phyloP scores from a whole-genome alignment of 2,329 filamentous ascomycete species.

The Magnaporthiopsis incrustans region DNA sequence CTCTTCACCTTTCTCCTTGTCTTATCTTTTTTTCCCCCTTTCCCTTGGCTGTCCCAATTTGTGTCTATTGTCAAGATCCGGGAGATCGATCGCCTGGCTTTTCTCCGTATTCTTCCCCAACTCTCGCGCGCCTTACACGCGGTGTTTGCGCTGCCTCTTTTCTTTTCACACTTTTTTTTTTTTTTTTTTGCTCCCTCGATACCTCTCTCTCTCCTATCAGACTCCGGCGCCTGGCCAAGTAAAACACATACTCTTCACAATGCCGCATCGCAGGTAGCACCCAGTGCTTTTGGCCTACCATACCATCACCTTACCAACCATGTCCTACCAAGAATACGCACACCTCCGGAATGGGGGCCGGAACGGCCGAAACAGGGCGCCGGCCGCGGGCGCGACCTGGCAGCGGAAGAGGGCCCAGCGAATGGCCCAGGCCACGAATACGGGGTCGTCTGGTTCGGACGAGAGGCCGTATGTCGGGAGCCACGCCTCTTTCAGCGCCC shows the following conservation, averaged over 20 bases:
- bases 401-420: neutral
- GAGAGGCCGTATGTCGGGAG: conserved; percentile 16
- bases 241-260: neutral
- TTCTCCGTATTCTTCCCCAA: neutral
- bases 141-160: neutral
- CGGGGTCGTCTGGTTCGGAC: neutral
- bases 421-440: neutral
- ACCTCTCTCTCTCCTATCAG: neutral
- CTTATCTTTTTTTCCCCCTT: neutral
- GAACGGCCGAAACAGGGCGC: conserved; percentile 4
- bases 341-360: conserved; percentile 13
- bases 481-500: conserved; percentile 17
- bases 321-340: conserved; percentile 18
- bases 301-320: conserved; percentile 2
- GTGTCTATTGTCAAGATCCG: neutral
- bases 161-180: neutral
- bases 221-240: neutral
- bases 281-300: neutral
- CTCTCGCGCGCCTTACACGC: too few species aligned
- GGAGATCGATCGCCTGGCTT: neutral
- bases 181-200: neutral
- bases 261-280: neutral
- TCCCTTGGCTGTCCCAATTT: neutral
- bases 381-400: conserved; percentile 1
- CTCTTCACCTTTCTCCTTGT: neutral